Base-by-base conservation (phyloP, 164 flowering plant genomes). In the Vitis rupestris region DNA sequence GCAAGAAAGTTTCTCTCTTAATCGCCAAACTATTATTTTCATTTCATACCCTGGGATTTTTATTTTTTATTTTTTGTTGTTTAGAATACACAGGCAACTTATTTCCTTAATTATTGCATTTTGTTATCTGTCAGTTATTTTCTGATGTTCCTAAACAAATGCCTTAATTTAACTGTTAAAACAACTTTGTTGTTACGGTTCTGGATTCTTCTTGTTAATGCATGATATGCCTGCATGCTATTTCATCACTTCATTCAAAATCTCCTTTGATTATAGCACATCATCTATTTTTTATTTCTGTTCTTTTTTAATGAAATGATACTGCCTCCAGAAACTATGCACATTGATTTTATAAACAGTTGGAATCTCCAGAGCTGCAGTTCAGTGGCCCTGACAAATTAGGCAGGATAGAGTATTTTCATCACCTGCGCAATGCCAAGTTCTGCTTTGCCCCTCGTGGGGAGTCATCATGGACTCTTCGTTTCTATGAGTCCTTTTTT, bases 391-490 rank as follows among this genome's bases (percentile, higher is more conserved):
- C 97, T 54, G 88, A 90, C 66, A 95, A 91, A 74, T 73, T 93
- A 67, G 94, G 87, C 65, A 85, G 80, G 81, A 63, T 50, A 56
- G 97, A 89, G 3, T 95, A 95, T 70, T 95, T 95, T 76, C 75
- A 86, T 60, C 99, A 95, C 76, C 82, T 95, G 55, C 82, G 92
- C 64, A 91, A 95, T 84, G 89, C 98, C 68, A 95, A 91, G 73
- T 95, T 95, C 84, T 95, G 99, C 79, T 86, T 95, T 44, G 93
- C 94, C 65, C 99, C 99, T 37, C 97, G 99, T 49, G 99, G 99
- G n/a, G 96, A 90, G 66, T 95, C 99, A 37, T 95, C 99, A 7
- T 93, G 99, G 99, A 91, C 98, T 7, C 97, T 93, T 72, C 94
- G 99, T 50, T 91, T 91, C 67, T 93, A 85, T 14, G 99, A 95